Evolutionary conservation across 2,329 filamentous ascomycete genomes (phyloP), one percentile per base, ranked within the genome.

Genomic region (Trichoderma lentiforme): DNA sequence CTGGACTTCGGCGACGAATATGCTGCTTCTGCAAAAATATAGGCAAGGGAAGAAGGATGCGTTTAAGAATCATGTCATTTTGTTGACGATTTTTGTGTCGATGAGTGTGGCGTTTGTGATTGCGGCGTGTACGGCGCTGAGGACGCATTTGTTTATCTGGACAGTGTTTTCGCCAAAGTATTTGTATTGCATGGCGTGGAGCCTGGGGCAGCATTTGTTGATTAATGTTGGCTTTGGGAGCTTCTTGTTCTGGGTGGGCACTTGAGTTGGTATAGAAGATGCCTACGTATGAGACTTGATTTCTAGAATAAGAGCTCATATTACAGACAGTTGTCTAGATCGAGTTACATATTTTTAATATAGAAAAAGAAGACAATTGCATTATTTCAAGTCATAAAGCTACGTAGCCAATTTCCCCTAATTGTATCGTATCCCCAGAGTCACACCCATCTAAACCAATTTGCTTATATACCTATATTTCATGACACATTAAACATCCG

Each of bases 131-230:
- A 94, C 92, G 62, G 86, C 88, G 8, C 81, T 99, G 78, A 86
- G 95, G 75, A 94, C 93, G 34, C 96, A 99, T 85, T 81, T 99
- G 72, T 99, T 99, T 80, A 95, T 99, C 73, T 99, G 96, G 96
- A 98, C 95, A 0, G 96, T 99, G 12, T 99, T 99, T 81, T 97
- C 93, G 74, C 96, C 96, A 0, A 99, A 98, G 81, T 98, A 95
- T 81, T 83, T 99, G 75, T 99, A 97, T 80, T 93, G 90, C 74
- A 92, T 96, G 86, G 94, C 92, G 15, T 99, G 96, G 97, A 90
- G 88, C 74, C 78, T 95, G 60, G 93, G 89, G 8, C 93, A 95
- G 83, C 95, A 99, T 87, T 79, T 95, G 73, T 79, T 87, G 47
- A 84, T 95, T 57, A 94, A 95, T 80, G 76, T 95, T 39, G 84